Evolutionary conservation across 495 filamentous ascomycete species (phyloP).

Genomic region (Podospora comata): DNA sequence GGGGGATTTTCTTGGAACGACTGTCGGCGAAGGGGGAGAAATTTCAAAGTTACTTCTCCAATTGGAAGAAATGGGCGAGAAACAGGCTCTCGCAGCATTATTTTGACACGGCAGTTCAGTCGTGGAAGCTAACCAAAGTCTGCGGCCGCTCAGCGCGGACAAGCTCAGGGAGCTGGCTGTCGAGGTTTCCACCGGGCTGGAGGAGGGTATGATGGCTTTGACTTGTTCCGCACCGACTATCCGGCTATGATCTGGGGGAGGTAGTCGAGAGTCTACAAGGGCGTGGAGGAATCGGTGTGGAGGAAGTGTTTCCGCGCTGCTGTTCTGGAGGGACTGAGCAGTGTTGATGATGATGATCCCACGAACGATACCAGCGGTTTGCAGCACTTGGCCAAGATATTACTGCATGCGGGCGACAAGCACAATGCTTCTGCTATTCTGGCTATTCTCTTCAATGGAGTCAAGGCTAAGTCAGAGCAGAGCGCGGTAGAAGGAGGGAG

Average conservation of each 20-base stretch:
- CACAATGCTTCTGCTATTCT: conserved; percentile 14
- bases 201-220: conserved; percentile 17
- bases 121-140: conserved; percentile 6
- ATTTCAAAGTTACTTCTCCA: neutral
- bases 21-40: conserved; percentile 1
- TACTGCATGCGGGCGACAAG: conserved; percentile 20
- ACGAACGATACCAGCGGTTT: conserved; percentile 16
- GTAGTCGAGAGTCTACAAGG: conserved; percentile 15
- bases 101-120: conserved; percentile 14
- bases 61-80: neutral
- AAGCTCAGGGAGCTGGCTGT: conserved; percentile 18
- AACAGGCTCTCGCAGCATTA: conserved; percentile 16
- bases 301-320: conserved; percentile 16
- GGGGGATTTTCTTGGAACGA: conserved; percentile 9
- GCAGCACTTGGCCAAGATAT: conserved; percentile 6
- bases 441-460: conserved; percentile 13
- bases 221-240: conserved; percentile 15
- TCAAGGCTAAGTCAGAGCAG: neutral
- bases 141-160: conserved; percentile 1
- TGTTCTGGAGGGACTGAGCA: conserved; percentile 14
- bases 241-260: conserved; percentile 20
- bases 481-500: neutral
- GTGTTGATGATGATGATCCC: conserved; percentile 16
- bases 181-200: conserved; percentile 12
- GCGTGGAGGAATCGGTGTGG: conserved; percentile 12